A percentile compares a stretch with the other conserved stretches of the same genome.
These are phyloP conservation scores for Gaeumannomyces sp. DNA, from an alignment of 2,329 filamentous ascomycete genomes.

Conservation along the genomic window DNA sequence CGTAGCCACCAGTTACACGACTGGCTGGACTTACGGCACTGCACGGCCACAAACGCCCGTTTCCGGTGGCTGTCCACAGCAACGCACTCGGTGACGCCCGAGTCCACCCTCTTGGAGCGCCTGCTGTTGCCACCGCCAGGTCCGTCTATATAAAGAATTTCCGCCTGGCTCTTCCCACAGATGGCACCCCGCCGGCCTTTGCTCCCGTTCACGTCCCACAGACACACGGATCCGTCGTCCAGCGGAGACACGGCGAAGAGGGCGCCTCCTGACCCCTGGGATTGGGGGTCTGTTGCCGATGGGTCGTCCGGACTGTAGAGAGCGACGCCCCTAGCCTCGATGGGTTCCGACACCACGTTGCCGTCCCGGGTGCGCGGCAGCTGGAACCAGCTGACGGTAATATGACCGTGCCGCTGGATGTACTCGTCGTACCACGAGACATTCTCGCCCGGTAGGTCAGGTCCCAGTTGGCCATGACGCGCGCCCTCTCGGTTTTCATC, in stretches of 20 bases:
- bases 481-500: slow-evolving; percentile 32
- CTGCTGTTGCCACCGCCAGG: slow-evolving; percentile 36
- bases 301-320: slow-evolving; percentile 51
- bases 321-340: slow-evolving; percentile 69
- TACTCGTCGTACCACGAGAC: slow-evolving; percentile 87
- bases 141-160: slow-evolving; percentile 57
- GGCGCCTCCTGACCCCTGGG: slow-evolving; percentile 21
- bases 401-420: slow-evolving; percentile 69
- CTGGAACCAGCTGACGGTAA: slow-evolving; percentile 73
- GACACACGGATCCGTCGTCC: slow-evolving; percentile 79
- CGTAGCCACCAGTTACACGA: not conserved
- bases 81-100: slow-evolving; percentile 72
- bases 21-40: slow-evolving; percentile 49
- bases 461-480: slow-evolving; percentile 76
- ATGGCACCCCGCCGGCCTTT: slow-evolving; percentile 53
- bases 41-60: slow-evolving; percentile 74
- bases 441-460: slow-evolving; percentile 64
- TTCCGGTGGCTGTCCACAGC: slow-evolving; percentile 64
- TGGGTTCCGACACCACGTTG: slow-evolving; percentile 32
- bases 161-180: slow-evolving; percentile 57
- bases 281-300: slow-evolving; percentile 26
- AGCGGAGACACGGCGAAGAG: slow-evolving; percentile 66
- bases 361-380: slow-evolving; percentile 43
- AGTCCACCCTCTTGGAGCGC: slow-evolving; percentile 61
- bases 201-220: slow-evolving; percentile 70